phyloP scores from a whole-genome alignment of 2,329 filamentous ascomycete species.

The Ascochyta fabae region DNA sequence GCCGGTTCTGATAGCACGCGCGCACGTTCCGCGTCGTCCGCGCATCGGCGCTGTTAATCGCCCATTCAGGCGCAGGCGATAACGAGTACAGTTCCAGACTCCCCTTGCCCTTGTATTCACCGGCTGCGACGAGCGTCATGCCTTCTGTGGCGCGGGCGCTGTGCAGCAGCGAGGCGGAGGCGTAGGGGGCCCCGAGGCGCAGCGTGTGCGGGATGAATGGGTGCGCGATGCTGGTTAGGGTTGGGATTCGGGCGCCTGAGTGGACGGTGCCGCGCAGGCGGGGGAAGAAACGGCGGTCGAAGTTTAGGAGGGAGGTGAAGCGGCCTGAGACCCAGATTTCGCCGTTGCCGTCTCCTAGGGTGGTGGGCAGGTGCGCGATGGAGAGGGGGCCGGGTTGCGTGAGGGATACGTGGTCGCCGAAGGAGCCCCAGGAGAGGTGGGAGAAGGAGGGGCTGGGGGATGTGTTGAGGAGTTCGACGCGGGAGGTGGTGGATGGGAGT shows the following conservation, averaged over 20 bases:
- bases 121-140: constrained; percentile 78
- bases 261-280: constrained; percentile 78
- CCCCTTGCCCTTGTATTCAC: constrained; percentile 90
- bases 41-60: constrained; percentile 38
- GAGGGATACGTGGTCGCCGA: constrained; percentile 69
- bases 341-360: constrained; percentile 66
- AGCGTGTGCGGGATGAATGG: constrained; percentile 69
- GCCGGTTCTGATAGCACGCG: constrained; percentile 68
- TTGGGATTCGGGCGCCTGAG: constrained; percentile 80
- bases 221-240: constrained; percentile 72
- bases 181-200: constrained; percentile 61
- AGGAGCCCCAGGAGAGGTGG: constrained; percentile 57
- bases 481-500: constrained; percentile 19
- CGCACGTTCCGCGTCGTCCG: constrained; percentile 51
- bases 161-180: constrained; percentile 62
- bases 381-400: constrained; percentile 82
- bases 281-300: constrained; percentile 86
- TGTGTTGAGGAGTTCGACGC: constrained; percentile 41
- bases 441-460: constrained; percentile 35
- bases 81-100: constrained; percentile 86
- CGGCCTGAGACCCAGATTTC: constrained; percentile 89
- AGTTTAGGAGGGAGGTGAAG: constrained; percentile 87
- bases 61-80: constrained; percentile 44
- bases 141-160: constrained; percentile 62
- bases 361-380: constrained; percentile 75